Conservation (phyloP, 352 stramenopile genomes). For the Globisporangium recalcitrans region DNA sequence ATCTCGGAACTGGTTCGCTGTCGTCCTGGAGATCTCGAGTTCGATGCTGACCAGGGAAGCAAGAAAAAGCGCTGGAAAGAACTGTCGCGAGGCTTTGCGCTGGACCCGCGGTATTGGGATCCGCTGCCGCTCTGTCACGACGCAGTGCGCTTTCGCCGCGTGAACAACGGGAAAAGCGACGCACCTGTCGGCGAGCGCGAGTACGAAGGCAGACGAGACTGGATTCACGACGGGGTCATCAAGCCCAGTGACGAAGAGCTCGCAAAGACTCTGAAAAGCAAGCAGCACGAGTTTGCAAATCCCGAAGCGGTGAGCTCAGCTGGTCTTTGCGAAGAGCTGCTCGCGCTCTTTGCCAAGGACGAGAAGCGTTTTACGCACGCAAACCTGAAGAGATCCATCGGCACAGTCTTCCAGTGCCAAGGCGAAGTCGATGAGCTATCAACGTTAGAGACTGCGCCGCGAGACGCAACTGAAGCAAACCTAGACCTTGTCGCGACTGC, state of each 20-base stretch:
- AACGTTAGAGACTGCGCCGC: background rate
- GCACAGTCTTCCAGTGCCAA: slow-evolving; percentile 25
- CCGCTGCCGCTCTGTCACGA: slow-evolving; percentile 42
- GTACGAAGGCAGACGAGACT: slow-evolving; percentile 43
- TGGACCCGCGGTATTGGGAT: slow-evolving; percentile 58
- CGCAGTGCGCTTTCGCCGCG: slow-evolving; percentile 45
- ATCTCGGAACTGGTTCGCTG: slow-evolving; percentile 47
- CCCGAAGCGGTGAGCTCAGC: slow-evolving; percentile 20
- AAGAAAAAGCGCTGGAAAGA: slow-evolving; percentile 31
- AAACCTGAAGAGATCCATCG: slow-evolving; percentile 37
- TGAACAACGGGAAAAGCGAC: slow-evolving; percentile 22
- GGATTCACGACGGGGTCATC: slow-evolving; percentile 40
- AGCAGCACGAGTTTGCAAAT: slow-evolving; percentile 30
- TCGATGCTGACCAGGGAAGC: background rate
- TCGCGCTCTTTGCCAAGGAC: slow-evolving; percentile 21
- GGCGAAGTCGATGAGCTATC: background rate
- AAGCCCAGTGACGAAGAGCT: slow-evolving; percentile 38
- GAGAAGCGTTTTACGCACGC: slow-evolving; percentile 27
- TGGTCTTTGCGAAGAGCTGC: slow-evolving; percentile 28
- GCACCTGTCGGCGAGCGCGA: slow-evolving; percentile 26
- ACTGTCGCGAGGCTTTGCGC: slow-evolving; percentile 53
- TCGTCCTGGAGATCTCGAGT: slow-evolving; percentile 14
- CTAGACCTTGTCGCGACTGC: background rate
- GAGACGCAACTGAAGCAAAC: background rate
- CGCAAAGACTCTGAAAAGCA: slow-evolving; percentile 12